Evolutionary conservation across 306 rosid genomes (phyloP), one percentile per base, ranked within the genome.

Genomic region (Corylus avellana): DNA sequence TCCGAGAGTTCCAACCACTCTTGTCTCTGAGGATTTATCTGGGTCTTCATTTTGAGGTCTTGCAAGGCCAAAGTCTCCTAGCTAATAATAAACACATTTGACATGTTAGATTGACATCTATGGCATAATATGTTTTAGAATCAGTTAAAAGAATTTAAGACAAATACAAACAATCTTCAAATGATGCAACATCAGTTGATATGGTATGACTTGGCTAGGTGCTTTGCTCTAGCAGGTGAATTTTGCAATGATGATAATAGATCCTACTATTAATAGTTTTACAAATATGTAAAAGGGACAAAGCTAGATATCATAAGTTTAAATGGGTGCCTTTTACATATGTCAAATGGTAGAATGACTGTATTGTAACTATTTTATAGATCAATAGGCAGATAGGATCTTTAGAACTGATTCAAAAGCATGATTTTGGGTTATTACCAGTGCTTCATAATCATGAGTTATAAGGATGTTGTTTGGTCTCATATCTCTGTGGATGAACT

Each of bases 21-120:
- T 87, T 0, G 97, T 91, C 8, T 85, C 91, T 59, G 86, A 72
- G 6, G 92, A 82, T 32, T 73, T 87, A 78, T 81, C 85, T 0
- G 88, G 39, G 77, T 91, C 84, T 64, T 82, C 85, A 55, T 76
- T 79, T 77, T 89, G 94, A 48, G 77, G 86, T 84, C 90, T 88
- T 70, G 98, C 97, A 39, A 94, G 86, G 13, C 98, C 98, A 75
- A 94, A 94, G 81, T 94, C 97, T 76, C 98, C 98, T 35, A 94
- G 70, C 98, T 92, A 76, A 57, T 48, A 73, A 49, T 48, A 73
- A 49, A 72, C 70, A 58, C 70, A 82, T 44, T 17, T 27, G 10
- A 54, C 44, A 51, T 78, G 79, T 89, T 57, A 88, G 84, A 63
- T 76, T 6, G 7, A 78, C 16, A 12, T 74, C 20, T 48, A 66